phyloP scores from a whole-genome alignment of 768 basidiomycete genomes.

The Baorangia bicolor region DNA sequence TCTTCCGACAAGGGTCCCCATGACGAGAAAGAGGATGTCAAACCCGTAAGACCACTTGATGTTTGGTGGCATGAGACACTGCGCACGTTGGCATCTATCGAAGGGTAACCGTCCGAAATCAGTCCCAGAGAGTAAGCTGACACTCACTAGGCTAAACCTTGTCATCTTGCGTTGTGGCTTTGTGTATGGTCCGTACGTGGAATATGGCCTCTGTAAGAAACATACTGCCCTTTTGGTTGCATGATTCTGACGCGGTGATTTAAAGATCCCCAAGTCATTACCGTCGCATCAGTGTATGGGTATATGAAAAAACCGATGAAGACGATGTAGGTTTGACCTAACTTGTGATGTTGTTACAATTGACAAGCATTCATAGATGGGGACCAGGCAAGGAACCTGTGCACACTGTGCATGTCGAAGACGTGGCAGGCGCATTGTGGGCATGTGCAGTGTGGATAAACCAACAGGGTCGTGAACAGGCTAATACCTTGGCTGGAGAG shows the following conservation, averaged over 20 bases:
- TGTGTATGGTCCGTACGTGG: conserved; percentile 79
- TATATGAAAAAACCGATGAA: conserved; percentile 84
- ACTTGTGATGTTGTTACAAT: background rate
- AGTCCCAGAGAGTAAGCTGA: background rate
- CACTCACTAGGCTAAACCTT: conserved; percentile 62
- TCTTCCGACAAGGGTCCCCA: conserved; percentile 62
- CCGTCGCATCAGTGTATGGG: conserved; percentile 78
- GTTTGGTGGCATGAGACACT: conserved; percentile 90
- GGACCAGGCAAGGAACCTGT: conserved; percentile 73
- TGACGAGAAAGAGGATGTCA: conserved; percentile 72
- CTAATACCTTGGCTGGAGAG: conserved; percentile 51
- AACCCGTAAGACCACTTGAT: conserved; percentile 68
- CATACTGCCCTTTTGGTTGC: conserved; percentile 5
- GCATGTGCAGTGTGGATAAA: conserved; percentile 77
- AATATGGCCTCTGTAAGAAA: conserved; percentile 62
- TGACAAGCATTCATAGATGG: conserved; percentile 51
- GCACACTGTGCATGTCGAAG: conserved; percentile 75
- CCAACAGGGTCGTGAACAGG: conserved; percentile 58
- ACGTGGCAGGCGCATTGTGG: conserved; percentile 77
- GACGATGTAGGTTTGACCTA: conserved; percentile 55
- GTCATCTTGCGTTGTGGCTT: conserved; percentile 75
- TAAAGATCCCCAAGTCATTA: conserved; percentile 67
- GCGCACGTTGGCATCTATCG: conserved; percentile 69
- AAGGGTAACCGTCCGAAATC: conserved; percentile 47
- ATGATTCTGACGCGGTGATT: conserved; percentile 12